Evolutionary conservation across 176 grass and related monocot genomes (phyloP).

Genomic region (Zea mays): Zm-B73-REFERENCE-NAM-5.0 NC_050099.1:176518001-176518500

Average conservation of each 20-base stretch:
- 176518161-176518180: slow-evolving; percentile 98
- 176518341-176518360: not conserved
- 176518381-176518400: slow-evolving; percentile 82
- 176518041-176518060: slow-evolving; percentile 96
- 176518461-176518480: slow-evolving; percentile 91
- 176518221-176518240: slow-evolving; percentile 96
- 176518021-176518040: slow-evolving; percentile 98
- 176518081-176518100: not conserved
- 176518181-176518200: slow-evolving; percentile 93
- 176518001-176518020: slow-evolving; percentile 97
- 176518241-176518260: not conserved
- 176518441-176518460: slow-evolving; percentile 82
- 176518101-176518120: slow-evolving; percentile 3
- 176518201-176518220: slow-evolving; percentile 97
- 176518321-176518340: not conserved
- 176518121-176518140: slow-evolving; percentile 74
- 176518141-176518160: slow-evolving; percentile 85
- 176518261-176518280: too few species aligned
- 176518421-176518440: slow-evolving; percentile 94
- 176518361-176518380: slow-evolving; percentile 63
- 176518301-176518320: not conserved
- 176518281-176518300: not conserved
- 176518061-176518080: slow-evolving; percentile 53
- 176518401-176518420: slow-evolving; percentile 99
- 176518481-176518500: slow-evolving; percentile 95